Evolutionary conservation across 2,329 filamentous ascomycete genomes (phyloP).

Genomic region (Diaporthe citri): DNA sequence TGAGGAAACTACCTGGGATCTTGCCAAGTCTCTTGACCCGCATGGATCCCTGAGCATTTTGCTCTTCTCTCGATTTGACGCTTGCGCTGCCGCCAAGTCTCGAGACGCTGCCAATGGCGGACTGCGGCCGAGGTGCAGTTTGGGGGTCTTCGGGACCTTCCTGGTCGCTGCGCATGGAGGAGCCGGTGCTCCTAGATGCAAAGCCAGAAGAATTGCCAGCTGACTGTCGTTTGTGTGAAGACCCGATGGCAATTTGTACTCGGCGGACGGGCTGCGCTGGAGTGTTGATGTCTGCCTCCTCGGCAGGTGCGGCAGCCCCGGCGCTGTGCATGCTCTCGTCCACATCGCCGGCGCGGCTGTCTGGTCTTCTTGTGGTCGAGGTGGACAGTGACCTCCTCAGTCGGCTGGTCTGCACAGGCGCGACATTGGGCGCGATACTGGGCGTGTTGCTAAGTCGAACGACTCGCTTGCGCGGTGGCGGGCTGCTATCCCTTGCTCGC

Average conservation of each 20-base stretch:
- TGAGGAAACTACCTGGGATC: slow-evolving; percentile 81
- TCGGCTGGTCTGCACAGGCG: slow-evolving; percentile 52
- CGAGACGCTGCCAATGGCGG: slow-evolving; percentile 64
- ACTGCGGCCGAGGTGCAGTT: slow-evolving; percentile 62
- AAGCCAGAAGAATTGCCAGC: slow-evolving; percentile 51
- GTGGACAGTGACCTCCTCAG: slow-evolving; percentile 65
- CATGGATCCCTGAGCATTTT: slow-evolving; percentile 78
- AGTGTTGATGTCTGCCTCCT: slow-evolving; percentile 60
- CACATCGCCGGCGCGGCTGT: slow-evolving; percentile 48
- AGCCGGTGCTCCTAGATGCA: slow-evolving; percentile 48
- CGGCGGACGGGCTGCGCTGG: slow-evolving; percentile 64
- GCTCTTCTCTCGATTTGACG: slow-evolving; percentile 69
- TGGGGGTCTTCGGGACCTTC: slow-evolving; percentile 63
- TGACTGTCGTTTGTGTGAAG: slow-evolving; percentile 51
- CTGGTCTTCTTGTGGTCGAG: slow-evolving; percentile 44
- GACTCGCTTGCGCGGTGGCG: slow-evolving; percentile 65
- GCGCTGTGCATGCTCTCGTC: slow-evolving; percentile 45
- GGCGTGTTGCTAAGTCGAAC: slow-evolving; percentile 68
- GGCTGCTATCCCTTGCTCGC: slow-evolving; percentile 63
- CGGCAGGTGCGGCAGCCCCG: slow-evolving; percentile 43
- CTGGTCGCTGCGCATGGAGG: slow-evolving; percentile 57
- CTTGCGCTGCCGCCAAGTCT: slow-evolving; percentile 66
- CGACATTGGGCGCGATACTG: slow-evolving; percentile 50
- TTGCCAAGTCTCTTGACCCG: slow-evolving; percentile 83
- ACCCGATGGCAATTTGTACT: slow-evolving; percentile 67